Base-by-base conservation (phyloP, 768 basidiomycete genomes). In the Amylocystis lapponica region DNA sequence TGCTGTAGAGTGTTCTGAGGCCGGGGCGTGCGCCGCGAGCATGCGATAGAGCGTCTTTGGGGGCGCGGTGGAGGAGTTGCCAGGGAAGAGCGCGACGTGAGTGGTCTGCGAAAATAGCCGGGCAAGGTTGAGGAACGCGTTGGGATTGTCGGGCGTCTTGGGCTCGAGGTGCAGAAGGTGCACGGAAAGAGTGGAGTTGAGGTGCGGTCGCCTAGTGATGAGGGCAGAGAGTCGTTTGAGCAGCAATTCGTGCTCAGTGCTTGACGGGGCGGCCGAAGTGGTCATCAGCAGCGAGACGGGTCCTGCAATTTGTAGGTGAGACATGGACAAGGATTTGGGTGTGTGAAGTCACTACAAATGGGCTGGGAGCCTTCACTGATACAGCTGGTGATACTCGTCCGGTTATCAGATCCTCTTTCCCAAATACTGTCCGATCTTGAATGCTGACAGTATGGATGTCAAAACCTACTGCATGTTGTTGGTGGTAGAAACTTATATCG, bases 61-160 rank as follows among this genome's bases (percentile, higher is more conserved):
- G 6, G 59, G 59, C 5, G 49, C 49, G n/a, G 41, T 27, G 40
- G 66, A 61, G 39, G 69, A 45, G 54, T 67, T 56, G 17, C 62
- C 71, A 23, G 82, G 81, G 46, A 80, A 74, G 38, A 84, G 56
- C 36, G 79, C 58, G 14, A 76, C 68, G 30, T 56, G 57, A 1
- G 65, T 54, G 8, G 78, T 78, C 9, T 50, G 64, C 7, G 81
- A 68, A 54, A 81, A 75, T 37, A 81, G 60, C n/a, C 80, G 67
- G 2, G 81, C 82, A 25, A 84, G 56, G 55, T 84, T 84, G 19
- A 84, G 65, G 51, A 75, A 78, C 14, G 65, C 54, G 47, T 82
- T 83, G 12, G 75, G 69, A 7, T 65, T 65, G 10, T 45, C 57
- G 10, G 71, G 59, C 2, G 58, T 55, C n/a, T 57, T 39, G 12